These are phyloP conservation scores for Ehretia macrophylla DNA, from an alignment of 257 asterid species.

Conservation along the genomic window DNA sequence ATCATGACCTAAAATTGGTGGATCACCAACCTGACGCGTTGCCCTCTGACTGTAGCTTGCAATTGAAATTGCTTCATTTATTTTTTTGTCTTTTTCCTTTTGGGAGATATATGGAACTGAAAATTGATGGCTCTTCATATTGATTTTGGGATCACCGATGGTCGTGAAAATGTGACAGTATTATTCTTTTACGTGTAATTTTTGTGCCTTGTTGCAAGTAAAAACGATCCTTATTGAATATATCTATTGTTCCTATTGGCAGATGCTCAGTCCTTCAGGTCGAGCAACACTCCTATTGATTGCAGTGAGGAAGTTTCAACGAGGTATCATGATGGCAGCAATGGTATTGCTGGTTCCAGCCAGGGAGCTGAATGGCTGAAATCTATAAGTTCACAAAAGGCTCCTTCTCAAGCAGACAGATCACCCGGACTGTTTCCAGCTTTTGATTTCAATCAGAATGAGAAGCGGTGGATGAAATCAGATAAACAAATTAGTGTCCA, in stretches of 20 bases:
- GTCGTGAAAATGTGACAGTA: too few species aligned
- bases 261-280: slow-evolving; percentile 52
- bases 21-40: too few species aligned
- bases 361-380: slow-evolving; percentile 64
- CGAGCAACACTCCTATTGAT: slow-evolving; percentile 27
- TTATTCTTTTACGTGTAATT: background rate
- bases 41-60: too few species aligned
- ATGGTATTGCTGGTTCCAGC: slow-evolving; percentile 53
- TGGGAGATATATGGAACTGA: too few species aligned
- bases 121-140: too few species aligned
- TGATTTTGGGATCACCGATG: too few species aligned
- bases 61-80: too few species aligned
- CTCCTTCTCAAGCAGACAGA: slow-evolving; percentile 50
- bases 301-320: slow-evolving; percentile 42
- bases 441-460: slow-evolving; percentile 39
- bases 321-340: slow-evolving; percentile 43
- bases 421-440: slow-evolving; percentile 34
- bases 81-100: too few species aligned
- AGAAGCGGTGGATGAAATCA: slow-evolving; percentile 29
- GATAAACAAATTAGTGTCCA: slow-evolving; percentile 34
- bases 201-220: background rate
- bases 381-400: slow-evolving; percentile 40
- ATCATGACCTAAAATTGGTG: too few species aligned
- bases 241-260: slow-evolving; percentile 18
- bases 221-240: too few species aligned